These are phyloP conservation scores for Hyphopichia wangnamkhiaoensis DNA, from an alignment of 1,139 yeast species.

Conservation along the genomic window DNA sequence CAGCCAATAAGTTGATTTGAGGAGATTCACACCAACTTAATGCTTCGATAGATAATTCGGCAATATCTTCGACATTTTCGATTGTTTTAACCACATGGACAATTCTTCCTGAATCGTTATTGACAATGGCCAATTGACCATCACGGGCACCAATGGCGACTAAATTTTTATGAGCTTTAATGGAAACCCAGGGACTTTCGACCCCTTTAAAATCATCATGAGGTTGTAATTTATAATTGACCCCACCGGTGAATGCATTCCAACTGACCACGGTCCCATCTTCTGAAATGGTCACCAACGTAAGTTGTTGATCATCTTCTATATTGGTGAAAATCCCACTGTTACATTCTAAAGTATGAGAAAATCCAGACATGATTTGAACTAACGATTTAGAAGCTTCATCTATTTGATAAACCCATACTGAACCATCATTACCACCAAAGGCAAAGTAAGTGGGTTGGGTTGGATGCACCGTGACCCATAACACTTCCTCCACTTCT, in stretches of 20 bases:
- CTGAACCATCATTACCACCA: conserved; percentile 91
- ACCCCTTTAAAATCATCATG: conserved; percentile 65
- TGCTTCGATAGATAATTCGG: conserved; percentile 84
- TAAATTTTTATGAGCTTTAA: conserved; percentile 48
- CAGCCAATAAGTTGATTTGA: conserved; percentile 63
- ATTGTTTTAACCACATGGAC: conserved; percentile 66
- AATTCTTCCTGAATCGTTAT: conserved; percentile 69
- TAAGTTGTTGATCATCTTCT: conserved; percentile 59
- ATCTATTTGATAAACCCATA: conserved; percentile 86
- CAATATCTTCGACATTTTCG: conserved; percentile 61
- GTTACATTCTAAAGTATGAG: conserved; percentile 78
- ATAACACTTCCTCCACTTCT: conserved; percentile 77
- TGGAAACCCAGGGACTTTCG: conserved; percentile 86
- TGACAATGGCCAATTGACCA: conserved; percentile 77
- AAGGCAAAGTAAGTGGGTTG: conserved; percentile 79
- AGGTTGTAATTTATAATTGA: conserved; percentile 64
- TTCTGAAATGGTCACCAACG: conserved; percentile 77
- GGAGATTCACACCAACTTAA: conserved; percentile 74
- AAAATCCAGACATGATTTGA: conserved; percentile 77
- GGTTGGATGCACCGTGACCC: conserved; percentile 80
- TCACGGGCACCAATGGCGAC: conserved; percentile 83
- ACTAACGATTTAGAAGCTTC: conserved; percentile 53
- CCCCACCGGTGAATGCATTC: conserved; percentile 81
- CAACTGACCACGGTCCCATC: conserved; percentile 87
- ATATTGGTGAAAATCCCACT: conserved; percentile 72